phyloP scores from a whole-genome alignment of 768 basidiomycete genomes.

The Podaxis rugospora region DNA sequence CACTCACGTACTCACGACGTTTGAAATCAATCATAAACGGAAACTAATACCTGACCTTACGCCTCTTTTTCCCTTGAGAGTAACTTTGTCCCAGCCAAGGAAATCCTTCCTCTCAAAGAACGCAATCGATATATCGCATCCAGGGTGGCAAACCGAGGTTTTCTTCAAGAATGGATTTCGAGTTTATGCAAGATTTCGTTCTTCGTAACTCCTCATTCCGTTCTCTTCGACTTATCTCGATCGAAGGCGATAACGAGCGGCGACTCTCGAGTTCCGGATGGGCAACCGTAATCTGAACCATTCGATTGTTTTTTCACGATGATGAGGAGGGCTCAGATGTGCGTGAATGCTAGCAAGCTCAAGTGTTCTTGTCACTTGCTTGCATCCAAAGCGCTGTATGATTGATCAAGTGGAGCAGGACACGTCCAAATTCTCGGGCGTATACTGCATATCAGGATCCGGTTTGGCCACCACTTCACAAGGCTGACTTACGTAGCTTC shows the following conservation, averaged over 20 bases:
- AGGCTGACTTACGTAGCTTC: not conserved
- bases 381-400: slow-evolving; percentile 4
- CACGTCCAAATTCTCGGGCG: not conserved
- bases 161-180: not conserved
- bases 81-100: not conserved
- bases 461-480: not conserved
- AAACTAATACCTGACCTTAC: not conserved
- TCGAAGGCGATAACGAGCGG: not conserved
- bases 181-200: not conserved
- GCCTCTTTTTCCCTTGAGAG: not conserved
- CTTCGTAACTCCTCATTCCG: not conserved
- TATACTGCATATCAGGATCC: not conserved
- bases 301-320: not conserved
- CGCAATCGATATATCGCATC: not conserved
- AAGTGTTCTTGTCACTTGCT: too few relatives aligned
- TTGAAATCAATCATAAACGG: not conserved
- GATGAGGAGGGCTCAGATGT: too few relatives aligned
- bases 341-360: too few relatives aligned
- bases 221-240: not conserved
- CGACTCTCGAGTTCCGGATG: not conserved
- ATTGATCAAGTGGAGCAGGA: not conserved
- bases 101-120: not conserved
- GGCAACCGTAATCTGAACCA: not conserved
- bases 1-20: not conserved
- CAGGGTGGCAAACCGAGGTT: not conserved